Evolutionary conservation across 352 stramenopile species (phyloP).

Genomic region (Globisporangium iwayamae): DNA sequence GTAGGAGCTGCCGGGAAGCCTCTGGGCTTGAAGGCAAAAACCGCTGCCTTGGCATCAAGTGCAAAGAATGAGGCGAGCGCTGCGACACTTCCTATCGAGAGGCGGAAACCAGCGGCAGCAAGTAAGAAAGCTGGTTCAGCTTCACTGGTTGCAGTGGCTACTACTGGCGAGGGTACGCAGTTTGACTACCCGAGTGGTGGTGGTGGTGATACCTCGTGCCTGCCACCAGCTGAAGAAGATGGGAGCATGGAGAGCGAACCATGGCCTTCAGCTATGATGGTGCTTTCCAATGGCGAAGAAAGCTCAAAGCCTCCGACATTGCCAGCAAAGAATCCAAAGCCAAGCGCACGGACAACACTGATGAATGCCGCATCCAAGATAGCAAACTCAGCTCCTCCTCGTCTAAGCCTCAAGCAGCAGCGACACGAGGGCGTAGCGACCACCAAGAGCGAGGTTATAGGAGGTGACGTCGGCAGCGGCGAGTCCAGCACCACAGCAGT

Average conservation of each 20-base stretch:
- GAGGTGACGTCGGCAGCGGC: background rate
- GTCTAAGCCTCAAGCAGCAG: constrained; percentile 4
- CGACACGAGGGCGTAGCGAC: background rate
- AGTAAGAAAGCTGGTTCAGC: background rate
- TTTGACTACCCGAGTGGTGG: background rate
- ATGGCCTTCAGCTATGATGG: background rate
- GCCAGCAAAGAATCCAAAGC: too few relatives aligned
- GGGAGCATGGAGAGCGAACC: background rate
- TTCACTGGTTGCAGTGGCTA: background rate
- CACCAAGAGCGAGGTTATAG: background rate
- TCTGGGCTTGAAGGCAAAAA: background rate
- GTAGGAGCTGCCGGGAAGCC: background rate
- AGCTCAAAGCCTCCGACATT: background rate
- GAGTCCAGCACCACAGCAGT: background rate
- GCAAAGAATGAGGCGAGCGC: background rate
- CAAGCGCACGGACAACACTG: background rate
- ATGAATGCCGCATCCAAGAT: background rate
- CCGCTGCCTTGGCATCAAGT: background rate
- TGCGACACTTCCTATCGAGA: background rate
- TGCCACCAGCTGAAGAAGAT: background rate
- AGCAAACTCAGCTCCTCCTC: background rate
- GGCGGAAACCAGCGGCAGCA: background rate
- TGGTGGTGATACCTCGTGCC: background rate
- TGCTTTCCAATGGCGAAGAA: background rate
- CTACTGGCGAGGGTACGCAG: background rate